Conservation (phyloP, 2,329 filamentous ascomycete species). For the Sporothrix pallida region DNA sequence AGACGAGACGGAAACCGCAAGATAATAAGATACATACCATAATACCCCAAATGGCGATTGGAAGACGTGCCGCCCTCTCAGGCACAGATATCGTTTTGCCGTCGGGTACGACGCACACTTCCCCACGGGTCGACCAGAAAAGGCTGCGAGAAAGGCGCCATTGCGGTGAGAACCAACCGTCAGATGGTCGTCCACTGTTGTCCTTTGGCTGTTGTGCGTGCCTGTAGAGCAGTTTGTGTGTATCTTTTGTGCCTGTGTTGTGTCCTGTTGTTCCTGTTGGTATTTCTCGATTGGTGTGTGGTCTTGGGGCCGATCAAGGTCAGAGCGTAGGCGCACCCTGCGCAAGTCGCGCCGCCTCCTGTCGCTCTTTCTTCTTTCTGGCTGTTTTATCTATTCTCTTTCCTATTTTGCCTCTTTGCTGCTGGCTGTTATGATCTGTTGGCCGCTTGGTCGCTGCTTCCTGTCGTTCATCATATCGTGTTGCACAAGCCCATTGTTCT, state of each 20-base stretch:
- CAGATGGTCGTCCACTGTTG: background rate
- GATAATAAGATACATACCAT: background rate
- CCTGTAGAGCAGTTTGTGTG: constrained; percentile 6
- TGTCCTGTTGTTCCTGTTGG: background rate
- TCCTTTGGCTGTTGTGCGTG: background rate
- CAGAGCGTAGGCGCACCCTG: constrained; percentile 31
- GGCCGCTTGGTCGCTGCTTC: constrained; percentile 7
- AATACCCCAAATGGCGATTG: background rate
- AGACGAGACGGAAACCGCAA: background rate
- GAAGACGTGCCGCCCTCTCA: constrained; percentile 14
- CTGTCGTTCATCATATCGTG: background rate
- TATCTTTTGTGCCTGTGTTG: background rate
- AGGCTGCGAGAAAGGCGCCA: background rate
- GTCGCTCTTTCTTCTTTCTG: constrained; percentile 8
- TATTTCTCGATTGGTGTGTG: constrained; percentile 4
- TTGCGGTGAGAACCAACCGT: constrained; percentile 17
- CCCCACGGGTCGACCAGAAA: background rate
- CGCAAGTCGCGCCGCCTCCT: constrained; percentile 21
- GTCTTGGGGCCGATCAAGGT: constrained; percentile 26
- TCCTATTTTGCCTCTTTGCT: constrained; percentile 12
- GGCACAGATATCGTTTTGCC: background rate
- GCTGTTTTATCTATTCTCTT: background rate
- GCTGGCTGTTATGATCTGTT: background rate
- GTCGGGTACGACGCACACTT: constrained; percentile 1
- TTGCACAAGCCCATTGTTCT: constrained; percentile 8